phyloP scores from a whole-genome alignment of 257 asterid genomes.

The Rauvolfia tetraphylla region DNA sequence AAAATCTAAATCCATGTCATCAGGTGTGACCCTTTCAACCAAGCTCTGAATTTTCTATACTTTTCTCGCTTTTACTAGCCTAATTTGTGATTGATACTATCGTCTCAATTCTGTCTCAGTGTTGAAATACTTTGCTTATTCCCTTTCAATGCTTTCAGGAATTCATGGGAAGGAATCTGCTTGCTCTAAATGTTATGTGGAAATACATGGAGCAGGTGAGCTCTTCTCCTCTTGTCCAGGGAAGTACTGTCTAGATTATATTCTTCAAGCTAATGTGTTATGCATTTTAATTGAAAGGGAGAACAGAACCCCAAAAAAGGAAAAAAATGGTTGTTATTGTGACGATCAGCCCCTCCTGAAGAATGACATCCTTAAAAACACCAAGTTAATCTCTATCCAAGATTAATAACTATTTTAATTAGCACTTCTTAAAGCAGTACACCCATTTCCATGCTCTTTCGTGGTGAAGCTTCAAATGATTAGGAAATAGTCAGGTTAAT shows the following conservation, averaged over 20 bases:
- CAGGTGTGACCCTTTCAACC: neutral
- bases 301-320: neutral
- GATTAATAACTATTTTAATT: neutral
- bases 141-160: slow-evolving; percentile 43
- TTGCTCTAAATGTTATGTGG: slow-evolving; percentile 98
- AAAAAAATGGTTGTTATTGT: neutral
- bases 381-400: neutral
- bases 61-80: neutral
- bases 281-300: neutral
- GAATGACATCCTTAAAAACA: neutral
- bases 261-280: neutral
- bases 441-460: neutral
- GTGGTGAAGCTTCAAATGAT: neutral
- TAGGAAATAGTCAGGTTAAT: neutral
- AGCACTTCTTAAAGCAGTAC: neutral
- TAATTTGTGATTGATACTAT: neutral
- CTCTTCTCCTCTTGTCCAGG: slow-evolving; percentile 1
- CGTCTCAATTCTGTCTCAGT: neutral
- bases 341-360: neutral
- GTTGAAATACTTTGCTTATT: neutral
- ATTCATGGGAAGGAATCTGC: slow-evolving; percentile 97
- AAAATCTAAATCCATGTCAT: neutral
- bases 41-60: neutral
- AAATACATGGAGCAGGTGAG: slow-evolving; percentile 95
- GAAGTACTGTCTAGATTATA: neutral